phyloP scores from a whole-genome alignment of 306 rosid species.

The Prunus dulcis region DNA sequence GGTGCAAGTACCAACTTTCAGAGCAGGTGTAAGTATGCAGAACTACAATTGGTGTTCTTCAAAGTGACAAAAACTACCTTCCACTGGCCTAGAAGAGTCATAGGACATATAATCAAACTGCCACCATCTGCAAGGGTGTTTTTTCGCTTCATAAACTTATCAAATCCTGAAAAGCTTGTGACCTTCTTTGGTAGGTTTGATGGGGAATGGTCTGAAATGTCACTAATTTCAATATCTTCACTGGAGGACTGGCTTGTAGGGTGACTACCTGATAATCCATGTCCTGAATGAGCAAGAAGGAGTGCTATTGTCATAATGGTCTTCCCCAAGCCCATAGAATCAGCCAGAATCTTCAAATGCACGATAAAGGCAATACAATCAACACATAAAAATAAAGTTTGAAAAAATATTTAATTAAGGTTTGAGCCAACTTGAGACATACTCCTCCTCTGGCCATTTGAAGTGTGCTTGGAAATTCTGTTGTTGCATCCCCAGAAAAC shows the following conservation, averaged over 20 bases:
- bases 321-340: slow-evolving; percentile 99
- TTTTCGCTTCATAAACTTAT: slow-evolving; percentile 55
- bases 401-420: slow-evolving; percentile 5
- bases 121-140: slow-evolving; percentile 57
- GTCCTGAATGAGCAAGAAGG: slow-evolving; percentile 66
- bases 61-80: slow-evolving; percentile 50
- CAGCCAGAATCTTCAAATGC: slow-evolving; percentile 83
- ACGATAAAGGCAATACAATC: slow-evolving; percentile 27
- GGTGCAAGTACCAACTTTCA: slow-evolving; percentile 6
- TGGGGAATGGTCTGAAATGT: slow-evolving; percentile 23
- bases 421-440: slow-evolving; percentile 38
- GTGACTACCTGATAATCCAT: slow-evolving; percentile 53
- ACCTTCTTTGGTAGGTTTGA: slow-evolving; percentile 40
- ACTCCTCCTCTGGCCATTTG: slow-evolving; percentile 97
- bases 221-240: slow-evolving; percentile 46
- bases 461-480: slow-evolving; percentile 92
- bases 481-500: slow-evolving; percentile 89
- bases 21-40: slow-evolving; percentile 16
- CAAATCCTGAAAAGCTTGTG: slow-evolving; percentile 60
- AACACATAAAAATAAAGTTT: slow-evolving; percentile 1
- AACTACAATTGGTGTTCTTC: not conserved
- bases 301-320: slow-evolving; percentile 94
- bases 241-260: slow-evolving; percentile 27
- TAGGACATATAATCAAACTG: slow-evolving; percentile 82
- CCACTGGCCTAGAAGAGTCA: slow-evolving; percentile 97